A percentile compares a stretch with the other conserved stretches of the same genome.
Evolutionary conservation across 192 early-diverging fungal species (phyloP).

Genomic region (Paraglomus occultum): DNA sequence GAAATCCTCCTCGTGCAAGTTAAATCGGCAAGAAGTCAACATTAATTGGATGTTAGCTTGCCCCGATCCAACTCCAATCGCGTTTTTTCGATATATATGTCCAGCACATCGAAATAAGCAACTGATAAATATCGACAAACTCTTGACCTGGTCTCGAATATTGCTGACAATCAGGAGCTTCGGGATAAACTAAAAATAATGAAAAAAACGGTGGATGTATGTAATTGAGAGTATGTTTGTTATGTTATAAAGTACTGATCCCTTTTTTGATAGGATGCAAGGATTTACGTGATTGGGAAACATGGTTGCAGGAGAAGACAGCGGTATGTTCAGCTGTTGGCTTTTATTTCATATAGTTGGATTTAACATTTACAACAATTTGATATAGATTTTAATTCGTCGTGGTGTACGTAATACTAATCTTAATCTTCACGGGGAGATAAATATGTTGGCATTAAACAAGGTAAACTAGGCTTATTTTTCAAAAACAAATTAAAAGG

Average conservation of each 20-base stretch:
- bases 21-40: constrained; percentile 19
- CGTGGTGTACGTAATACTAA: constrained; percentile 17
- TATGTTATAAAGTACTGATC: no score
- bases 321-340: no score
- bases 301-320: no score
- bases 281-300: no score
- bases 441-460: constrained; percentile 20
- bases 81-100: constrained; percentile 17
- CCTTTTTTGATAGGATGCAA: no score
- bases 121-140: neutral
- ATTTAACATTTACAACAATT: constrained; percentile 14
- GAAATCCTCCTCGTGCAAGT: neutral
- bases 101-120: constrained; percentile 4
- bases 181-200: no score
- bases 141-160: neutral
- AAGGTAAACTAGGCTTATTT: constrained; percentile 17
- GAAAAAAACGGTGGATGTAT: no score
- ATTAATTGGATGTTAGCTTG: constrained; percentile 21
- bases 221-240: no score
- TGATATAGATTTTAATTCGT: constrained; percentile 17
- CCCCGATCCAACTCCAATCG: constrained; percentile 1
- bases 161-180: neutral
- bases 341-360: no score
- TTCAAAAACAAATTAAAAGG: constrained; percentile 17
- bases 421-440: constrained; percentile 17